These are phyloP conservation scores for Candida succiphila DNA, from an alignment of 805 yeast species.

Conservation along the genomic window DNA sequence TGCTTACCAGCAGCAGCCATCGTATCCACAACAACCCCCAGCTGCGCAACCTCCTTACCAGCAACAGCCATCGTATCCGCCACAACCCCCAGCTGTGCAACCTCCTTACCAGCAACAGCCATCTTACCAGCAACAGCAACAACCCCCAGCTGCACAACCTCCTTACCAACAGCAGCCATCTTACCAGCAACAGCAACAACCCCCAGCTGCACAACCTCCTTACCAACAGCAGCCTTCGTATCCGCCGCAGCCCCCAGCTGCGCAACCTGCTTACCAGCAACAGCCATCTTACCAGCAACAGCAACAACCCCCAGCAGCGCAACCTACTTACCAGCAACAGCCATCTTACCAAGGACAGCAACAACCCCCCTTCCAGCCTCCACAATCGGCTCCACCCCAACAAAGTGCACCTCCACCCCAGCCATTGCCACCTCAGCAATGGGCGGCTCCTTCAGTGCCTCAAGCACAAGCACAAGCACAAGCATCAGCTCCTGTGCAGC, in stretches of 20 bases:
- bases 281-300: slow-evolving; percentile 9
- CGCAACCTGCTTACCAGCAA: slow-evolving; percentile 4
- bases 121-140: slow-evolving; percentile 1
- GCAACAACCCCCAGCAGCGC: slow-evolving; percentile 1
- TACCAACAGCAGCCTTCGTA: slow-evolving; percentile 8
- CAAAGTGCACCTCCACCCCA: neutral
- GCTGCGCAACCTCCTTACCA: slow-evolving; percentile 5
- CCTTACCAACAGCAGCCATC: slow-evolving; percentile 6
- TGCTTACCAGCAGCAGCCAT: slow-evolving; percentile 5
- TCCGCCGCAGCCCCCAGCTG: slow-evolving; percentile 12
- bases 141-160: neutral
- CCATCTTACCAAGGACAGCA: slow-evolving; percentile 3
- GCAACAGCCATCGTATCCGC: slow-evolving; percentile 10
- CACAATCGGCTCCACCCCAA: slow-evolving; percentile 3
- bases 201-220: slow-evolving; percentile 3
- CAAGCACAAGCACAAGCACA: neutral
- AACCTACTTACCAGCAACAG: slow-evolving; percentile 3
- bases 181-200: slow-evolving; percentile 5
- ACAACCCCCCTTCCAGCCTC: too few relatives aligned
- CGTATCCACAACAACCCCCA: slow-evolving; percentile 4
- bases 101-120: slow-evolving; percentile 12
- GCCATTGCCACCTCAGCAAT: slow-evolving; percentile 4
- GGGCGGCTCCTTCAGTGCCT: slow-evolving; percentile 4
- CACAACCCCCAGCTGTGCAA: slow-evolving; percentile 15
- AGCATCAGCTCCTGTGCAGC: slow-evolving; percentile 6